Evolutionary conservation across 2,329 filamentous ascomycete species (phyloP).

Genomic region (Pseudopithomyces chartarum): DNA sequence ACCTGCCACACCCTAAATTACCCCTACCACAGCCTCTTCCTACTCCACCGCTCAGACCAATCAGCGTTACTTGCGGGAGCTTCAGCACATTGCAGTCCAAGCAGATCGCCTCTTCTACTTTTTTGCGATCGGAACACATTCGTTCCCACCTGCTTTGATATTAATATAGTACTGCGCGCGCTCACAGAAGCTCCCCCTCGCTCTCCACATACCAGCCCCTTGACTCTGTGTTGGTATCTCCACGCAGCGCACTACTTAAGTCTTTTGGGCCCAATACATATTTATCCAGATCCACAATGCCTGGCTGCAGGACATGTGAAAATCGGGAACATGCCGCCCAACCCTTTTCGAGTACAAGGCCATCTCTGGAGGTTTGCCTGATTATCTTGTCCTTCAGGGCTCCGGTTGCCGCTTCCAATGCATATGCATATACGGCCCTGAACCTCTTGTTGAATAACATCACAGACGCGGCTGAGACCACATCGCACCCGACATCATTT

Average conservation of each 20-base stretch:
- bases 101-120: neutral
- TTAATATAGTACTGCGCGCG: neutral
- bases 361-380: slow-evolving; percentile 28
- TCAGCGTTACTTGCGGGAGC: neutral
- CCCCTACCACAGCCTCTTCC: slow-evolving; percentile 7
- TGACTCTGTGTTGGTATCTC: too few relatives aligned
- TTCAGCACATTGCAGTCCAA: neutral
- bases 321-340: slow-evolving; percentile 29
- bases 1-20: slow-evolving; percentile 13
- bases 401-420: slow-evolving; percentile 10
- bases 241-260: too few relatives aligned
- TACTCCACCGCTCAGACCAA: slow-evolving; percentile 5
- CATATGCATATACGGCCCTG: slow-evolving; percentile 18
- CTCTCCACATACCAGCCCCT: neutral
- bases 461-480: slow-evolving; percentile 27
- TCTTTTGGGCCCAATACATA: neutral
- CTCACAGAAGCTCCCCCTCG: neutral
- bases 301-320: slow-evolving; percentile 35
- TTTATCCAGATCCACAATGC: slow-evolving; percentile 4
- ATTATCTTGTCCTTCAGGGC: slow-evolving; percentile 30
- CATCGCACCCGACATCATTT: slow-evolving; percentile 28
- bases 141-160: neutral
- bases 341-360: slow-evolving; percentile 12
- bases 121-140: neutral
- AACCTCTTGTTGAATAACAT: slow-evolving; percentile 34